These are phyloP conservation scores for Barnettozyma botsteinii DNA, from an alignment of 805 yeast species.

Conservation along the genomic window DNA sequence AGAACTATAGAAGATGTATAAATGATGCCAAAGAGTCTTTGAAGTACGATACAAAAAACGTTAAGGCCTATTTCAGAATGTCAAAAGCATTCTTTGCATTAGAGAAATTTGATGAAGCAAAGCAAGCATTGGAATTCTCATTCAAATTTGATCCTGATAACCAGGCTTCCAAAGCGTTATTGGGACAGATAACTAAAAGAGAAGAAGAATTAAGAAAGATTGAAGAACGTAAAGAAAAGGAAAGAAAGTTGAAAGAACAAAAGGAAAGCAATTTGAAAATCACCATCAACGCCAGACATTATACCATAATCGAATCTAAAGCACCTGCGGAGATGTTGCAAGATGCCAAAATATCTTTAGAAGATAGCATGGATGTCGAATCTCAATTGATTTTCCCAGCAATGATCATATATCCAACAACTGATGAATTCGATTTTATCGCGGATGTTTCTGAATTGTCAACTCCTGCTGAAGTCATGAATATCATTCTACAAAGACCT, in stretches of 20 bases:
- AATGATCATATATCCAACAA: conserved; percentile 73
- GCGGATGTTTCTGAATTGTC: conserved; percentile 69
- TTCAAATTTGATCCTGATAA: conserved; percentile 54
- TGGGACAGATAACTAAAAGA: conserved; percentile 36
- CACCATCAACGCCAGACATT: conserved; percentile 59
- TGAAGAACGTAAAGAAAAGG: conserved; percentile 28
- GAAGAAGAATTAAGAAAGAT: conserved; percentile 28
- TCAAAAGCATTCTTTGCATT: conserved; percentile 73
- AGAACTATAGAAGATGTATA: conserved; percentile 80
- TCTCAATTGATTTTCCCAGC: conserved; percentile 82
- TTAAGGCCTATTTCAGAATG: conserved; percentile 82
- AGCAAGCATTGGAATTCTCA: conserved; percentile 61
- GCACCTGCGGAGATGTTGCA: conserved; percentile 53
- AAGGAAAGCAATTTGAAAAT: conserved; percentile 40
- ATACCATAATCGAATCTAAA: conserved; percentile 42
- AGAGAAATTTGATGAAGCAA: conserved; percentile 66
- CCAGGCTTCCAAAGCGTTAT: conserved; percentile 44
- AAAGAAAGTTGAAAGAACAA: conserved; percentile 35
- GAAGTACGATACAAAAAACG: conserved; percentile 55
- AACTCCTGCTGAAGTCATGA: conserved; percentile 58
- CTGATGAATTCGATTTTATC: conserved; percentile 77
- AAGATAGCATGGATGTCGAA: conserved; percentile 60
- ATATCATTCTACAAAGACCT: conserved; percentile 58
- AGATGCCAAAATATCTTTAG: conserved; percentile 49
- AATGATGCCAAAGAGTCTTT: conserved; percentile 78